phyloP scores from a whole-genome alignment of 2,329 filamentous ascomycete genomes.

The Calonectria leucothoes region DNA sequence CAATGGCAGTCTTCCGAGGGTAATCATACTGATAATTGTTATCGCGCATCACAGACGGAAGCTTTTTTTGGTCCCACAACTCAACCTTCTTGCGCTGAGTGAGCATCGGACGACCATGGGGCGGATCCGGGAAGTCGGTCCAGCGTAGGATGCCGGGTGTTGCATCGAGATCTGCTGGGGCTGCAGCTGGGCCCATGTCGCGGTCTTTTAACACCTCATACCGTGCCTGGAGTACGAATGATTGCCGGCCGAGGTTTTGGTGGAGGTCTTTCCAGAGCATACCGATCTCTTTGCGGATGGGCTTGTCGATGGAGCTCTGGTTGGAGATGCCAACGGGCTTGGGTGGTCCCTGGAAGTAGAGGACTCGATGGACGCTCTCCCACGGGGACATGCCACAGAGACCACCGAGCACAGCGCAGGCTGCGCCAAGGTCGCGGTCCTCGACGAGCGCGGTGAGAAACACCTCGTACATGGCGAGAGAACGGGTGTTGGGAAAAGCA shows the following conservation, averaged over 20 bases:
- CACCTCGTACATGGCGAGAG: conserved; percentile 65
- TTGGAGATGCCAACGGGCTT: conserved; percentile 59
- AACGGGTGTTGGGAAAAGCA: neutral
- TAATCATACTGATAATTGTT: conserved; percentile 63
- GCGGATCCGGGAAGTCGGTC: conserved; percentile 71
- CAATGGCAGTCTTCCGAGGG: fast-evolving
- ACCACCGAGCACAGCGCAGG: conserved; percentile 66
- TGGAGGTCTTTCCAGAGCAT: conserved; percentile 65
- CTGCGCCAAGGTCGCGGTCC: conserved; percentile 60
- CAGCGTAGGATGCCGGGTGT: conserved; percentile 64
- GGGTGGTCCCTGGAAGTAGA: conserved; percentile 64
- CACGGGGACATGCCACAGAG: conserved; percentile 67
- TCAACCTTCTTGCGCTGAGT: conserved; percentile 68
- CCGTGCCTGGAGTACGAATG: conserved; percentile 66
- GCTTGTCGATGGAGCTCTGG: conserved; percentile 52
- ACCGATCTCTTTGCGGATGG: conserved; percentile 50
- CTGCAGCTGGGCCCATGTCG: conserved; percentile 55
- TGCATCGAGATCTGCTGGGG: conserved; percentile 54
- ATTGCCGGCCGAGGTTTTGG: conserved; percentile 65
- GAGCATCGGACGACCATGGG: conserved; percentile 57
- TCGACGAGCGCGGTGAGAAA: conserved; percentile 67
- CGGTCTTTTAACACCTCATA: conserved; percentile 63
- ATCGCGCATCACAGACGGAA: conserved; percentile 61
- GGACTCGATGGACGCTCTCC: conserved; percentile 60
- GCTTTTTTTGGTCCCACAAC: conserved; percentile 62